Percentiles rank a stretch among this genome's conserved stretches.
phyloP scores from a whole-genome alignment of 2,329 filamentous ascomycete species.

The Pseudogymnoascus verrucosus region DNA sequence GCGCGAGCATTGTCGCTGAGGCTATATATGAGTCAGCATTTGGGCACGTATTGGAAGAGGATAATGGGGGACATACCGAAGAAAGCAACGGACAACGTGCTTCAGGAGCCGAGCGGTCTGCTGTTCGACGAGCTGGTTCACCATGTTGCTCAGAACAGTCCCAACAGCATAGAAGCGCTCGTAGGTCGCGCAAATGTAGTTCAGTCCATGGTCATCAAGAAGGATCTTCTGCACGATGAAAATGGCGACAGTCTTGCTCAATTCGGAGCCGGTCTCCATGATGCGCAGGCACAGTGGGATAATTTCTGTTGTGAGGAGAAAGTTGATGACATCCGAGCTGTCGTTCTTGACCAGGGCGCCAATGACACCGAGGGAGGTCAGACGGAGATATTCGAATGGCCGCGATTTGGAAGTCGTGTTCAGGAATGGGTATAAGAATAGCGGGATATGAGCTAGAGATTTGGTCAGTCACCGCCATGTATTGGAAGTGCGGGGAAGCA shows the following conservation, averaged over 20 bases:
- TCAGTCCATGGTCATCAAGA: conserved; percentile 89
- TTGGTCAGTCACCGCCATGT: not conserved
- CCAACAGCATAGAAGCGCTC: conserved; percentile 97
- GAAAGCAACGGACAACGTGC: conserved; percentile 94
- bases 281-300: conserved; percentile 95
- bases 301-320: conserved; percentile 95
- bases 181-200: conserved; percentile 98
- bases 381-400: conserved; percentile 92
- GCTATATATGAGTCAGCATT: conserved; percentile 38
- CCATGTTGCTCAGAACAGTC: conserved; percentile 97
- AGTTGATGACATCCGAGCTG: conserved; percentile 97
- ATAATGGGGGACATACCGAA: conserved; percentile 55
- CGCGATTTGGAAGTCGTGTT: conserved; percentile 98
- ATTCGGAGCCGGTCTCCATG: conserved; percentile 97
- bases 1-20: conserved; percentile 94
- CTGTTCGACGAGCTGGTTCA: conserved; percentile 92
- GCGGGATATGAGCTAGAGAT: conserved; percentile 79
- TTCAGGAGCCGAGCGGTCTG: conserved; percentile 93
- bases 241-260: conserved; percentile 98
- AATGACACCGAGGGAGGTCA: conserved; percentile 93
- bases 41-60: not conserved
- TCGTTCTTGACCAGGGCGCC: conserved; percentile 98
- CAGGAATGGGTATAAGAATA: conserved; percentile 96
- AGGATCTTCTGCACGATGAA: conserved; percentile 99
- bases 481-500: not conserved